A percentile compares a stretch with the other conserved stretches of the same genome.
Conservation (phyloP, 176 grass and related monocot genomes). For the Oropetium thomaeum region DNA sequence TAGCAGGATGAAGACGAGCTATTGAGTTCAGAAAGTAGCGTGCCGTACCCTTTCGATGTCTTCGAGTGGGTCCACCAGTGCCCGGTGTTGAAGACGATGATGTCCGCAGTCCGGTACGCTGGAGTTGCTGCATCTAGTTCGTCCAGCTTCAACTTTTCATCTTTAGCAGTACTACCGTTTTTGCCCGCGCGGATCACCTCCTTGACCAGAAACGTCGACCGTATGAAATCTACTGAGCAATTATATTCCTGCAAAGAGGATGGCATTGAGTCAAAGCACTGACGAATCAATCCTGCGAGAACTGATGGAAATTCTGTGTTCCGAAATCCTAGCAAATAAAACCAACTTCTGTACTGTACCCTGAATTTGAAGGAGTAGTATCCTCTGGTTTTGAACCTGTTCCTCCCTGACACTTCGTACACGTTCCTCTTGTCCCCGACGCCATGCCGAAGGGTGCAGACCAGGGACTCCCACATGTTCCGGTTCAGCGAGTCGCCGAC, state of each 20-base stretch:
- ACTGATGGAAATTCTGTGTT: background rate
- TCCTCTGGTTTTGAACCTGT: conserved; percentile 75
- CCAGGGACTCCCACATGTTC: conserved; percentile 99
- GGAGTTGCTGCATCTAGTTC: conserved; percentile 59
- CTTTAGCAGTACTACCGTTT: conserved; percentile 26
- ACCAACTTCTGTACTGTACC: conserved; percentile 40
- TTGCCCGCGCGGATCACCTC: conserved; percentile 33
- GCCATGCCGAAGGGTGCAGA: conserved; percentile 70
- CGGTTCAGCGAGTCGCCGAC: conserved; percentile 87
- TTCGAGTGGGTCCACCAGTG: conserved; percentile 97
- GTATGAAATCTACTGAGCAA: conserved; percentile 78
- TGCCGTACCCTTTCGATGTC: conserved; percentile 66
- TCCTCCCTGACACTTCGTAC: conserved; percentile 70
- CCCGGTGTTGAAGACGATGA: conserved; percentile 87
- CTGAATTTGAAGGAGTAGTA: conserved; percentile 89
- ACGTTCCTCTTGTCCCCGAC: conserved; percentile 65
- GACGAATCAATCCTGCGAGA: background rate
- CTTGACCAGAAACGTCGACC: conserved; percentile 79
- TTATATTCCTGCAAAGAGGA: conserved; percentile 69
- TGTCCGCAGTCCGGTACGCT: conserved; percentile 62
- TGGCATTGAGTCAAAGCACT: background rate
- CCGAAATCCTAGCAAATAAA: background rate
- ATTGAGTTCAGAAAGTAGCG: conserved; percentile 5
- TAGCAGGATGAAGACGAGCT: background rate
- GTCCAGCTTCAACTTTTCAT: conserved; percentile 69